Evolutionary conservation across 108 stramenopile genomes (phyloP).

Genomic region (Seminavis robusta): DNA sequence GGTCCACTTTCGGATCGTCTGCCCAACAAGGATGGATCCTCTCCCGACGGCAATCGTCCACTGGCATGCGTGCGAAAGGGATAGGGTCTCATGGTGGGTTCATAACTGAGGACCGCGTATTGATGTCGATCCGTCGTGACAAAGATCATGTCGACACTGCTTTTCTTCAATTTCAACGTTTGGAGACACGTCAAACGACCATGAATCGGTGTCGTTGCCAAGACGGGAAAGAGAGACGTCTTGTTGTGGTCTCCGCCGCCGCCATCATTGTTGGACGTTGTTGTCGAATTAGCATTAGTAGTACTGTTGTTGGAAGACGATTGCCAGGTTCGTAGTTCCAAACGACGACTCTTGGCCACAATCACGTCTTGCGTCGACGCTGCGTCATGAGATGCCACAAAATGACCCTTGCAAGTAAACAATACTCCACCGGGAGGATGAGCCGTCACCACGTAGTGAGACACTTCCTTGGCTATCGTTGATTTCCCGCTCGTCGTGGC

Average conservation of each 20-base stretch:
- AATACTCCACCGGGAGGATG: constrained; percentile 69
- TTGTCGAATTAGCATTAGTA: too few relatives aligned
- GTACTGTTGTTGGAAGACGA: too few relatives aligned
- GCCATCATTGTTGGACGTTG: constrained; percentile 6
- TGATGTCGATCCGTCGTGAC: constrained; percentile 67
- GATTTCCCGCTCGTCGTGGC: too few relatives aligned
- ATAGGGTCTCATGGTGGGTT: too few relatives aligned
- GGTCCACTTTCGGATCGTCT: constrained; percentile 52
- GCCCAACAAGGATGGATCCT: constrained; percentile 39
- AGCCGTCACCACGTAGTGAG: constrained; percentile 73
- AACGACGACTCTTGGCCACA: constrained; percentile 53
- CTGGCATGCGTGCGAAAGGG: not conserved
- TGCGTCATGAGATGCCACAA: constrained; percentile 36
- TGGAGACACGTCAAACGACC: constrained; percentile 58
- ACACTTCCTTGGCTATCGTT: constrained; percentile 48
- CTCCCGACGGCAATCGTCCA: constrained; percentile 1
- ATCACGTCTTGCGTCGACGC: constrained; percentile 63
- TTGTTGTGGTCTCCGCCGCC: not conserved
- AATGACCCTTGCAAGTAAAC: constrained; percentile 51
- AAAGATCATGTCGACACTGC: constrained; percentile 48
- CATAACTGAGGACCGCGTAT: constrained; percentile 71
- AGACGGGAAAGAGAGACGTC: constrained; percentile 53
- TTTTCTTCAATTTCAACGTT: constrained; percentile 31
- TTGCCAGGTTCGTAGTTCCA: constrained; percentile 55
- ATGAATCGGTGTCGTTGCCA: constrained; percentile 60